These are phyloP conservation scores for Kokia cookei DNA, from an alignment of 441 rosid species.

Conservation along the genomic window DNA sequence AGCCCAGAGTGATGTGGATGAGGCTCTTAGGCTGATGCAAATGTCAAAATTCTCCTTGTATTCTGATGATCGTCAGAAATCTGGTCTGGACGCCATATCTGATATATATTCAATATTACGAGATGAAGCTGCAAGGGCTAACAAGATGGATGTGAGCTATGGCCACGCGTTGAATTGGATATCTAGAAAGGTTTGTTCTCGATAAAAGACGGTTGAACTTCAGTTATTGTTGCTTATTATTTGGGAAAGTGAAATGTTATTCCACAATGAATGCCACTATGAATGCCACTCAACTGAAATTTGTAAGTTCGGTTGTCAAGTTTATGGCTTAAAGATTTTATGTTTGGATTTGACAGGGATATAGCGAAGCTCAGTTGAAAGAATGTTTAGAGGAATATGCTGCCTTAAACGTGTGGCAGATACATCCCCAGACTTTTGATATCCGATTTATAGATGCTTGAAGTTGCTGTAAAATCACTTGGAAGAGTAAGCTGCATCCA, in stretches of 20 bases:
- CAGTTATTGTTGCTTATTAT: not conserved
- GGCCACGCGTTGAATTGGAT: constrained; percentile 97
- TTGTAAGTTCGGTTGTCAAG: not conserved
- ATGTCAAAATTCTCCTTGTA: constrained; percentile 99
- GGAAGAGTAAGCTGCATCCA: not conserved
- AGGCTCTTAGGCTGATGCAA: constrained; percentile 94
- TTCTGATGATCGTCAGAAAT: constrained; percentile 82
- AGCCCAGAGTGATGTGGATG: constrained; percentile 98
- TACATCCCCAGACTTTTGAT: constrained; percentile 90
- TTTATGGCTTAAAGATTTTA: constrained; percentile 5
- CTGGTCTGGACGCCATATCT: constrained; percentile 97
- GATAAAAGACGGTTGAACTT: not conserved
- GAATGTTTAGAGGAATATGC: constrained; percentile 99
- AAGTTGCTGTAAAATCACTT: not conserved
- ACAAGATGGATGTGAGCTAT: constrained; percentile 74
- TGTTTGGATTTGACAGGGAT: constrained; percentile 59
- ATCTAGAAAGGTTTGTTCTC: constrained; percentile 80
- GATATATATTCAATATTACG: constrained; percentile 94
- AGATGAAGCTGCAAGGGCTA: constrained; percentile 94
- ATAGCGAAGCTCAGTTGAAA: constrained; percentile 96
- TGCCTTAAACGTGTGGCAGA: constrained; percentile 94
- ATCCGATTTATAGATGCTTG: constrained; percentile 75
- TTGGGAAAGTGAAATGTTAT: not conserved
- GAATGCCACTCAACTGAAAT: not conserved
- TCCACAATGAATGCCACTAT: not conserved